A percentile compares a stretch with the other conserved stretches of the same genome.
phyloP scores from a whole-genome alignment of 192 early-diverging fungal species.

The Coemansia sp. region DNA sequence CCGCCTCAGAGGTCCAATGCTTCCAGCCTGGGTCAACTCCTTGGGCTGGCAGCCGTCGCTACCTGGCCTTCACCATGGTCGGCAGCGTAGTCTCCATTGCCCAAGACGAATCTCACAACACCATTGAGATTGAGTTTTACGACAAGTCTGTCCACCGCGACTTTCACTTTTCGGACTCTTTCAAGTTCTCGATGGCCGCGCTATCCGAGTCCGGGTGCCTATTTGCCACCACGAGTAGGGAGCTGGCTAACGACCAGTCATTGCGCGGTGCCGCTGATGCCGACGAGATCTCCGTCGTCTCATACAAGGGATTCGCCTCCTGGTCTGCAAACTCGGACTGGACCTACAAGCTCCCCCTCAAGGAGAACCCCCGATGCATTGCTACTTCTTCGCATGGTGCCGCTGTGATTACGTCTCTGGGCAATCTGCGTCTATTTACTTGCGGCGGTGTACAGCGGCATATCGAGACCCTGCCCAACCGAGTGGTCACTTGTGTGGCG shows the following conservation, averaged over 20 bases:
- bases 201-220: constrained; percentile 69
- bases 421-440: constrained; percentile 78
- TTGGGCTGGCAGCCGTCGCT: constrained; percentile 54
- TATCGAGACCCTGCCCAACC: constrained; percentile 63
- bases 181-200: constrained; percentile 75
- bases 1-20: constrained; percentile 26
- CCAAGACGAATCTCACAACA: constrained; percentile 64
- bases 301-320: constrained; percentile 70
- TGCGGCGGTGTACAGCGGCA: constrained; percentile 76
- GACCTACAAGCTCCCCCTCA: constrained; percentile 63
- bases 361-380: constrained; percentile 73
- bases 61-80: constrained; percentile 82
- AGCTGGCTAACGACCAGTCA: constrained; percentile 47
- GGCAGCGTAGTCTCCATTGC: constrained; percentile 76
- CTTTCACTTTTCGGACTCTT: constrained; percentile 80
- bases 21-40: constrained; percentile 90
- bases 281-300: constrained; percentile 61
- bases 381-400: constrained; percentile 68
- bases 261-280: constrained; percentile 54
- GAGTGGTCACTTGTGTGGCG: constrained; percentile 44
- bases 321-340: constrained; percentile 76
- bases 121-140: constrained; percentile 85
- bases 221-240: constrained; percentile 58
- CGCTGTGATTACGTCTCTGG: constrained; percentile 70
- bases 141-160: constrained; percentile 77